phyloP scores from a whole-genome alignment of 495 filamentous ascomycete genomes.

The Collariella sp. region DNA sequence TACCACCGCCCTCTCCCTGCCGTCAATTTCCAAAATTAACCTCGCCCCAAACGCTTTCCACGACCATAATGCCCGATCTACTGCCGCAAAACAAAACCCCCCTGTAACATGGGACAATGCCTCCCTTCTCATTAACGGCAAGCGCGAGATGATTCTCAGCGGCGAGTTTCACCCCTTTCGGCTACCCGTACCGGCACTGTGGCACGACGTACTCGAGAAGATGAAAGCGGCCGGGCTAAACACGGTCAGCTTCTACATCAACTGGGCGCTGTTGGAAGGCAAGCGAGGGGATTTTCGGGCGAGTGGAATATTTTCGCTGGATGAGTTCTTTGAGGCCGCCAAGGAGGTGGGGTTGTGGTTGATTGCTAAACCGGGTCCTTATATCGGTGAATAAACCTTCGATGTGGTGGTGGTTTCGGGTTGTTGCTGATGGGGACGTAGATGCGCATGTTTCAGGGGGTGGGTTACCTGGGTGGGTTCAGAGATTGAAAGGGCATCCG shows the following conservation, averaged over 20 bases:
- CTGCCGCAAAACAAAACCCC: constrained; percentile 35
- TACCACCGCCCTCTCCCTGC: too few relatives aligned
- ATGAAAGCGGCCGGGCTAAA: constrained; percentile 71
- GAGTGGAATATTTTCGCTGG: constrained; percentile 59
- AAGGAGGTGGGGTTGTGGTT: constrained; percentile 62
- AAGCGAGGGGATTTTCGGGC: constrained; percentile 58
- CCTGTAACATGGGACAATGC: constrained; percentile 53
- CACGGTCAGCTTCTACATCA: constrained; percentile 63
- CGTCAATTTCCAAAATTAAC: too few relatives aligned
- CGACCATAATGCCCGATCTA: neutral
- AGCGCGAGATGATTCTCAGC: constrained; percentile 62
- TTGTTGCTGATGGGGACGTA: constrained; percentile 35
- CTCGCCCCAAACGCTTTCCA: neutral
- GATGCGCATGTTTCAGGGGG: constrained; percentile 52
- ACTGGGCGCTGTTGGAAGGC: constrained; percentile 77
- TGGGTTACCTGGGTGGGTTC: constrained; percentile 39
- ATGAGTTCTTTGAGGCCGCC: constrained; percentile 67
- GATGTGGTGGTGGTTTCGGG: constrained; percentile 25
- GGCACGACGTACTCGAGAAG: constrained; percentile 71
- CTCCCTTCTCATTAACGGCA: constrained; percentile 62
- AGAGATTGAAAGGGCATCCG: constrained; percentile 52
- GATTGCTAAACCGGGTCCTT: constrained; percentile 57
- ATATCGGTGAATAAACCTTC: constrained; percentile 18
- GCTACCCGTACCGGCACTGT: constrained; percentile 63
- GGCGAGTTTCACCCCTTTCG: constrained; percentile 70